Percentiles rank a stretch among this genome's conserved stretches.
Conservation (phyloP, 139 green algal species). For the Desmodesmus armatus region DNA sequence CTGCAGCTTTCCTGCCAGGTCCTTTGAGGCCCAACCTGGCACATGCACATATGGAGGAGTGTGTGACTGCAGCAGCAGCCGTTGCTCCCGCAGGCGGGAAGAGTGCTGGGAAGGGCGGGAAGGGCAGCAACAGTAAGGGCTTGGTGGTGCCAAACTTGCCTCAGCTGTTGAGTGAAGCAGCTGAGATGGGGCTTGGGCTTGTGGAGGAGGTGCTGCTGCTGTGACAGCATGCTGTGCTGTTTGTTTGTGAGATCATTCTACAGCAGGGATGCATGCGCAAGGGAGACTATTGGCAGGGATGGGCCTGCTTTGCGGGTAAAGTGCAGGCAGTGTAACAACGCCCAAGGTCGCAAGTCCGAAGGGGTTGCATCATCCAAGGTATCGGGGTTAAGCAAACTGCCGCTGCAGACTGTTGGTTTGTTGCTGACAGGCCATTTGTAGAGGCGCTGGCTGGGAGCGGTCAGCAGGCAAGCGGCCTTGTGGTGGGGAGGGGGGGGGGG, state of each 20-base stretch:
- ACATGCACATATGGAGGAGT: slow-evolving; percentile 48
- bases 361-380: no score
- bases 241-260: background rate
- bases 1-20: slow-evolving; percentile 51
- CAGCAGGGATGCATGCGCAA: background rate
- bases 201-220: slow-evolving; percentile 54
- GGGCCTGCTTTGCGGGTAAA: background rate
- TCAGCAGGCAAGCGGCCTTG: no score
- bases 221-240: background rate
- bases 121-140: background rate
- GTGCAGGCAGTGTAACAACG: no score
- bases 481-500: no score
- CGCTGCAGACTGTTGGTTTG: no score
- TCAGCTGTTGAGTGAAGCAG: slow-evolving; percentile 49
- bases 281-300: background rate
- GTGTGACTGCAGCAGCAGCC: slow-evolving; percentile 26
- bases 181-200: slow-evolving; percentile 40
- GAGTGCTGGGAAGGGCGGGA: background rate
- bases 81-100: background rate
- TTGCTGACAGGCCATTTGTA: no score
- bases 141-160: slow-evolving; percentile 49
- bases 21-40: slow-evolving; percentile 52
- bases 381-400: no score
- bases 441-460: no score
- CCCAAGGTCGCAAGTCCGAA: no score